Evolutionary conservation across 225 moss, liverwort and hornwort species (phyloP).

Genomic region (Sphagnum tenellum): DNA sequence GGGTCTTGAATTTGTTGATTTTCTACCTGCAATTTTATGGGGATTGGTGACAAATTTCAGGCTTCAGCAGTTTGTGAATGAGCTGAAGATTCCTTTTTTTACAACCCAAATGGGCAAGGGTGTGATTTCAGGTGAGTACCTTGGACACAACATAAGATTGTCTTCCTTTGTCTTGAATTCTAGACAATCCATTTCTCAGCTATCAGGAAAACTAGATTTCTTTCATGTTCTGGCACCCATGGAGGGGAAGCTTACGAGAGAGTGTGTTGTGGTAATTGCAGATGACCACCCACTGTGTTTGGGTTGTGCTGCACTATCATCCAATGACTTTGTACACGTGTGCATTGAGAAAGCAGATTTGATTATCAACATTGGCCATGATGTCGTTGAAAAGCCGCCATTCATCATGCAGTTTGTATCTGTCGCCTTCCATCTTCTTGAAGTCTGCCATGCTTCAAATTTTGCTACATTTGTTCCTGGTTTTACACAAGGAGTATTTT

Average conservation of each 20-base stretch:
- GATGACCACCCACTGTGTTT: conserved; percentile 76
- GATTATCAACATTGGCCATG: conserved; percentile 89
- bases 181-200: no score
- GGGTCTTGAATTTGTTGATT: no score
- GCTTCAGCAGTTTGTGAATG: conserved; percentile 67
- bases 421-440: no score
- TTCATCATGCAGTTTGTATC: conserved; percentile 65
- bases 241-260: no score
- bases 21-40: no score
- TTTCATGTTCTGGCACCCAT: no score
- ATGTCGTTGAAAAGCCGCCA: conserved; percentile 89
- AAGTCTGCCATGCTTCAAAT: no score
- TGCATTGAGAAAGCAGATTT: conserved; percentile 88
- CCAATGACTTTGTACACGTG: conserved; percentile 73
- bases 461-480: no score
- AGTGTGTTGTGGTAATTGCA: conserved; percentile 14
- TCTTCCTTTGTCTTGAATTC: no score
- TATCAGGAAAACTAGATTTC: no score
- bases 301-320: conserved; percentile 81
- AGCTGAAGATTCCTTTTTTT: conserved; percentile 71
- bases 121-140: conserved; percentile 52
- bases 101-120: conserved; percentile 97
- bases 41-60: conserved; percentile 16
- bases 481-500: no score
- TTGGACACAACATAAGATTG: no score